Evolutionary conservation across 345 rosid species (phyloP), one percentile per base, ranked within the genome.

Genomic region (Corchorus olitorius): DNA sequence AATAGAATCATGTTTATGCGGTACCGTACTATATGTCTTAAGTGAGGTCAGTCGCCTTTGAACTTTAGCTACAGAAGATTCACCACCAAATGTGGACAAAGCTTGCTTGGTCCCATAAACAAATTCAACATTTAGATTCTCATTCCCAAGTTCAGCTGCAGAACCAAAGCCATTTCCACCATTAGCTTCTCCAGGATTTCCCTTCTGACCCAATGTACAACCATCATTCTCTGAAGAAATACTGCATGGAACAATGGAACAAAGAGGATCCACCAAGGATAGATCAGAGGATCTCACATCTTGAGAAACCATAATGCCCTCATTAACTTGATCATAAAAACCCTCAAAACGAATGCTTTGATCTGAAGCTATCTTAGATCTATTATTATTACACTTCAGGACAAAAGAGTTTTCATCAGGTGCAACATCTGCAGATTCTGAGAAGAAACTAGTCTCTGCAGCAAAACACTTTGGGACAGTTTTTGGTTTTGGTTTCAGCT

Each of bases 181-280:
- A 81, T 68, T 73, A 78, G 7, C 80, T 62, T 76, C 80, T 48
- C 62, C 68, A 66, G 58, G 72, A 75, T 73, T 81, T 71, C 70
- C 80, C 66, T 75, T 52, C 70, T 62, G 75, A 67, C 48, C 73
- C 61, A 55, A 77, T 22, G 76, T 61, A 68, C 80, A 75, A 70
- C 45, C 71, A 52, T 75, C 67, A 79, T 76, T 60, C 64, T 83
- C 89, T 37, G 73, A n/a, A 54, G 93, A 78, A 64, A 91, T 76
- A 72, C 93, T 89, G 81, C 95, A 91, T 63, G 91, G 92, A 73
- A 91, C 93, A 79, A 89, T 22, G 27, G 93, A 89, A 83, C 95
- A 89, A 80, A 91, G 95, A 77, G 93, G 92, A 81, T 89, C 95
- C 48, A 78, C 76, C 54, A 50, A 77, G 6, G 88, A 79, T 39